These are phyloP conservation scores for Lactarius hatsudake DNA, from an alignment of 768 basidiomycete species.

Conservation along the genomic window DNA sequence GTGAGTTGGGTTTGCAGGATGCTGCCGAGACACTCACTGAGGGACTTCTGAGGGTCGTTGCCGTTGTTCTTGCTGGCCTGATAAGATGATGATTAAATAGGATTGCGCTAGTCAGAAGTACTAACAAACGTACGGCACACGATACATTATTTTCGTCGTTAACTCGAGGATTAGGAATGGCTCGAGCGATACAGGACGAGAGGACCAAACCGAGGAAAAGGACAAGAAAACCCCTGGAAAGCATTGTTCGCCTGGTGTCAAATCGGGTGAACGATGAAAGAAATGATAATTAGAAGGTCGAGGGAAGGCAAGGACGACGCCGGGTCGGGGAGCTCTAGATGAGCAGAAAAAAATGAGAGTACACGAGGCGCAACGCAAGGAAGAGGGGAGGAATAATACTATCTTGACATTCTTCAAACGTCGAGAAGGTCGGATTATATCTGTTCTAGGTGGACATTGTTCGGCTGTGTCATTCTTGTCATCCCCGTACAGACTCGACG, in stretches of 20 bases:
- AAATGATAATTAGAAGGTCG: not conserved
- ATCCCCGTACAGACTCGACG: not conserved
- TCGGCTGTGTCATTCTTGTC: not conserved
- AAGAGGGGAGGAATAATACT: not conserved
- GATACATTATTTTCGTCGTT: not conserved
- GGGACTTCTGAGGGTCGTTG: conserved; percentile 22
- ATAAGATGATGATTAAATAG: conserved; percentile 1
- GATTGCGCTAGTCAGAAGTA: not conserved
- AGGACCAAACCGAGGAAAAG: not conserved
- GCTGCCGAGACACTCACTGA: conserved; percentile 30
- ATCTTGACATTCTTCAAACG: not conserved
- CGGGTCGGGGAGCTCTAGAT: conserved; percentile 4
- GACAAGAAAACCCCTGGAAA: conserved; percentile 1
- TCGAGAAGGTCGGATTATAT: not conserved
- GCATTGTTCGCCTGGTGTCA: conserved; percentile 4
- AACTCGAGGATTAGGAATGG: conserved; percentile 35
- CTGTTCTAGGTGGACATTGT: not conserved
- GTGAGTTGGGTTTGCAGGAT: not conserved
- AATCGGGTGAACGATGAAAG: not conserved
- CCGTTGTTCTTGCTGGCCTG: not conserved
- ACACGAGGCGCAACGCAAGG: not conserved
- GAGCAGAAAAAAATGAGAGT: not conserved
- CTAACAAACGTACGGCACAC: not conserved
- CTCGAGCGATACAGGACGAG: not conserved
- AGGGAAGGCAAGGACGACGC: not conserved